These are phyloP conservation scores for Xylaria sp. DNA, from an alignment of 495 filamentous ascomycete species.

Conservation along the genomic window DNA sequence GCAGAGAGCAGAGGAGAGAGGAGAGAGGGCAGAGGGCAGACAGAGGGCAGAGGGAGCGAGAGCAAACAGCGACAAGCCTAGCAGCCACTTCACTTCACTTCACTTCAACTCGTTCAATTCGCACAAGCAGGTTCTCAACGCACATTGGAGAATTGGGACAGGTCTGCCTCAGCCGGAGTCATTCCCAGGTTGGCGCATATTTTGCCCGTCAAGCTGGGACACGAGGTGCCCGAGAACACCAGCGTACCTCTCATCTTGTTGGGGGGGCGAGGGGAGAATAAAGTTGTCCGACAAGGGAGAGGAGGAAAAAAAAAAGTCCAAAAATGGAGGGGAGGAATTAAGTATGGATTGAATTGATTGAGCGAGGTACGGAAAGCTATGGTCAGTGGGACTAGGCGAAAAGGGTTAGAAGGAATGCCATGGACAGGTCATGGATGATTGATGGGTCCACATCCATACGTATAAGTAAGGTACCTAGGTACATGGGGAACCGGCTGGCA, in stretches of 20 bases:
- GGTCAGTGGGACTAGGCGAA: constrained; percentile 1
- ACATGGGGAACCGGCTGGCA: constrained; percentile 8
- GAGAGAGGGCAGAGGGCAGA: constrained; percentile 68
- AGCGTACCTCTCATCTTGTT: constrained; percentile 62
- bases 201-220: constrained; percentile 61
- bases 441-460: too few relatives aligned
- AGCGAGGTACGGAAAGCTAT: constrained; percentile 17
- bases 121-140: constrained; percentile 31
- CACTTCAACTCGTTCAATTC: too few relatives aligned
- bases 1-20: not conserved
- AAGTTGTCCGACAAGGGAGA: constrained; percentile 24
- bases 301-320: constrained; percentile 39
- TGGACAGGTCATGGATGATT: too few relatives aligned
- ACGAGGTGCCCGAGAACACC: constrained; percentile 64
- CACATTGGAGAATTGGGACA: constrained; percentile 67
- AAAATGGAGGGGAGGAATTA: constrained; percentile 37
- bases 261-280: constrained; percentile 30
- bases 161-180: constrained; percentile 62
- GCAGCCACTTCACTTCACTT: constrained; percentile 16
- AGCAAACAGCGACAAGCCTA: constrained; percentile 62
- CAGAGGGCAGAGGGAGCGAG: constrained; percentile 41
- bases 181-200: constrained; percentile 68
- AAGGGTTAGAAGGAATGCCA: not conserved
- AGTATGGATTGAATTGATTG: constrained; percentile 39
- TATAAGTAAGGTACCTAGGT: too few relatives aligned